phyloP scores from a whole-genome alignment of 345 rosid species.

The Dipteronia sinensis region DNA sequence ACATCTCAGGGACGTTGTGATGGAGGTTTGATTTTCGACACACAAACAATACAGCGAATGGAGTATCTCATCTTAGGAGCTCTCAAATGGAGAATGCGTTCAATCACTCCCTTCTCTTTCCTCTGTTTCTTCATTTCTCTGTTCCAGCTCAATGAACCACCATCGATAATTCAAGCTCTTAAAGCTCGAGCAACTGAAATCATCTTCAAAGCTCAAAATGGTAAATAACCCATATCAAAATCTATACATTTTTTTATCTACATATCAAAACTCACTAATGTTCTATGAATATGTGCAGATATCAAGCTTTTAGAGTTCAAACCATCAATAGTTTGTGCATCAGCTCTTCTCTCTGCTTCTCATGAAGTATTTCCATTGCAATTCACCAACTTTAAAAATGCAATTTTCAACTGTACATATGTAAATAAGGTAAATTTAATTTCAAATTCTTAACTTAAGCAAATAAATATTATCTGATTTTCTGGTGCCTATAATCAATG shows the following conservation, averaged over 20 bases:
- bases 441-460: not conserved
- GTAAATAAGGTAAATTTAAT: constrained; percentile 56
- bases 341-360: constrained; percentile 66
- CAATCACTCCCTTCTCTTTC: constrained; percentile 85
- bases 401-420: constrained; percentile 48
- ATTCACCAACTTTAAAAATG: constrained; percentile 44
- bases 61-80: constrained; percentile 73
- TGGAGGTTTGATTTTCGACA: constrained; percentile 50
- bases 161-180: constrained; percentile 42
- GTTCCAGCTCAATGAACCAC: constrained; percentile 54
- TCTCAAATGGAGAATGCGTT: constrained; percentile 90
- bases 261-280: not conserved
- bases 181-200: constrained; percentile 58
- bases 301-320: constrained; percentile 58
- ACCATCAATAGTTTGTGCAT: constrained; percentile 74
- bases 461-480: not conserved
- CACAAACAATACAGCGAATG: constrained; percentile 64
- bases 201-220: constrained; percentile 62
- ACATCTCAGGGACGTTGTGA: constrained; percentile 31
- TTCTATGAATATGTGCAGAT: constrained; percentile 36
- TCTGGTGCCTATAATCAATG: not conserved
- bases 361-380: constrained; percentile 58
- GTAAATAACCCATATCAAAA: constrained; percentile 29
- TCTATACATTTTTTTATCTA: not conserved
- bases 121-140: constrained; percentile 53